Evolutionary conservation across 83 land plant species (phyloP).

Genomic region (Diphasiastrum complanatum): DNA sequence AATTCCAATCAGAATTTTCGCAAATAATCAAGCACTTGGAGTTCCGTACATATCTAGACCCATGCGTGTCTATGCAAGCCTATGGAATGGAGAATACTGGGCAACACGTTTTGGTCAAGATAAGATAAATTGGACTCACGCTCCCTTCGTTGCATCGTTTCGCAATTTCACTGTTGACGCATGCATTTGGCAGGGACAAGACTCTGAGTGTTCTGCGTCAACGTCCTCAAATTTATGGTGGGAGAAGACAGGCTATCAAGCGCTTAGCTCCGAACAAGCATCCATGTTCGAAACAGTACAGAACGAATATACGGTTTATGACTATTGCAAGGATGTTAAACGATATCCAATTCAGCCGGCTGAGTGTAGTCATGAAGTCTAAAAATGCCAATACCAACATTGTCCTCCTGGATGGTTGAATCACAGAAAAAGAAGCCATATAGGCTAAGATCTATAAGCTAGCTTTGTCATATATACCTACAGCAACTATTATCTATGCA

Average conservation of each 20-base stretch:
- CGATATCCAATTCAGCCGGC: slow-evolving; percentile 20
- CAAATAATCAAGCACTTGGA: slow-evolving; percentile 10
- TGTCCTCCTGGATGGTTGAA: too few species aligned
- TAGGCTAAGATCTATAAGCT: too few species aligned
- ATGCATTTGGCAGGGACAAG: background rate
- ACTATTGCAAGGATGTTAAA: slow-evolving; percentile 30
- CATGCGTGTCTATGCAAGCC: slow-evolving; percentile 28
- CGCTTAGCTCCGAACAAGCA: background rate
- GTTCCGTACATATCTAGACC: slow-evolving; percentile 21
- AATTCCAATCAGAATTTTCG: slow-evolving; percentile 23
- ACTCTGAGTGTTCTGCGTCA: background rate
- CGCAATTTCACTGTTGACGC: slow-evolving; percentile 21
- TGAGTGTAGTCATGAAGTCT: too few species aligned
- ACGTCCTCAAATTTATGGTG: slow-evolving; percentile 5
- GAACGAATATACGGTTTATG: slow-evolving; percentile 27
- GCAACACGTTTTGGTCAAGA: slow-evolving; percentile 25
- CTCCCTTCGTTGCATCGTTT: slow-evolving; percentile 32
- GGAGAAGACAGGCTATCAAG: slow-evolving; percentile 12
- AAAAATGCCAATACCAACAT: too few species aligned
- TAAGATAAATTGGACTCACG: slow-evolving; percentile 32
- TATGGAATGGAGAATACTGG: slow-evolving; percentile 33
- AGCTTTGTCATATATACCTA: too few species aligned
- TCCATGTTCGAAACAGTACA: slow-evolving; percentile 24
- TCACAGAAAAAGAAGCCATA: too few species aligned
- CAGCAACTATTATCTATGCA: too few species aligned